phyloP scores from a whole-genome alignment of 2,329 filamentous ascomycete species.

The Ophiostoma ulmi region DNA sequence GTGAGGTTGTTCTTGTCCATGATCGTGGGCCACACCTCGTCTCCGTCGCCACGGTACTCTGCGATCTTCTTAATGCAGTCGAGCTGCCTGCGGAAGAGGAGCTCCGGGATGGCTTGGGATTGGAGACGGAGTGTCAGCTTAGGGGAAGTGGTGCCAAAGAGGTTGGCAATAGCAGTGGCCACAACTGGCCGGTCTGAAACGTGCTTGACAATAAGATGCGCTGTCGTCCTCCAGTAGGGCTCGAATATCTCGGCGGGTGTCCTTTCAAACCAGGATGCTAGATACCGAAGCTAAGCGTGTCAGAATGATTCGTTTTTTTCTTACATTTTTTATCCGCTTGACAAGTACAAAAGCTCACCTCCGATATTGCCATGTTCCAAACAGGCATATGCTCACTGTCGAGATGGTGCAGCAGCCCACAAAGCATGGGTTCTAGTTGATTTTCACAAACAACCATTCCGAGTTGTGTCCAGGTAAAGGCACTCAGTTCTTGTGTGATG shows the following conservation, averaged over 20 bases:
- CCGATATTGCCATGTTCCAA: conserved; percentile 23
- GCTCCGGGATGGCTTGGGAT: conserved; percentile 74
- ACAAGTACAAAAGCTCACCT: conserved; percentile 16
- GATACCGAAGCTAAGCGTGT: conserved; percentile 51
- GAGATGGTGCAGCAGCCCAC: conserved; percentile 24
- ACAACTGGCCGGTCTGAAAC: conserved; percentile 76
- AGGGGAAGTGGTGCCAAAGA: conserved; percentile 69
- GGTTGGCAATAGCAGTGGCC: conserved; percentile 70
- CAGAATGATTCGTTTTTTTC: not conserved
- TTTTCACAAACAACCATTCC: conserved; percentile 26
- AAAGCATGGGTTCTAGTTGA: conserved; percentile 25
- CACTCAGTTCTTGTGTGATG: conserved; percentile 25
- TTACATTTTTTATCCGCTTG: not conserved
- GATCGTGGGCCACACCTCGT: conserved; percentile 53
- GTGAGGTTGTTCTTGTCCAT: conserved; percentile 54
- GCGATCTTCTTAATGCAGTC: conserved; percentile 66
- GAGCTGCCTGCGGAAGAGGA: conserved; percentile 72
- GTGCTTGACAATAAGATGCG: conserved; percentile 76
- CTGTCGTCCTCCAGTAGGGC: conserved; percentile 84
- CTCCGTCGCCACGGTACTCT: conserved; percentile 61
- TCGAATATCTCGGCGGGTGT: conserved; percentile 67
- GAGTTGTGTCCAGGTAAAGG: conserved; percentile 25
- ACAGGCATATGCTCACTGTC: conserved; percentile 23
- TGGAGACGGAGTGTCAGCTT: conserved; percentile 74
- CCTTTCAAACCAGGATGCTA: conserved; percentile 60